phyloP scores from a whole-genome alignment of 1,284 basidiomycete species.

The Mrakiaceae sp. region DNA sequence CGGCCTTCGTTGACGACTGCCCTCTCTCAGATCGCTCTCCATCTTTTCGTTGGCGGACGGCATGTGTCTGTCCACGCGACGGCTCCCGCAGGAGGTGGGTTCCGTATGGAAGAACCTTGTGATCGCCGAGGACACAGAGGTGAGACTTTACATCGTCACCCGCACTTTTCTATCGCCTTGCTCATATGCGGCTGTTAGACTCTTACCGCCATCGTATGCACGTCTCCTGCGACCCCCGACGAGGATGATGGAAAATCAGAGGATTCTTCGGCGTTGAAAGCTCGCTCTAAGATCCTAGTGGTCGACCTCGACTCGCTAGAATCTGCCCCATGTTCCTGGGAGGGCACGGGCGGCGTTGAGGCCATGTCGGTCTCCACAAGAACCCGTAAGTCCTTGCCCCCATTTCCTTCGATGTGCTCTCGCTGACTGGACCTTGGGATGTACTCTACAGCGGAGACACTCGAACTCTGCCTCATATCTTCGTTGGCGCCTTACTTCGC shows the following conservation, averaged over 20 bases:
- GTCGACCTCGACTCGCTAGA: neutral
- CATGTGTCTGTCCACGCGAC: neutral
- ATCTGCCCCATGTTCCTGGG: neutral
- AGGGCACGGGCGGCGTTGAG: neutral
- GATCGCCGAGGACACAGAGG: neutral
- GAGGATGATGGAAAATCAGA: no score
- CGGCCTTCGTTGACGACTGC: neutral
- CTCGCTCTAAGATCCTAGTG: neutral
- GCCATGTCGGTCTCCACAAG: neutral
- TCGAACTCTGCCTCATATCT: no score
- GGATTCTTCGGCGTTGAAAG: no score
- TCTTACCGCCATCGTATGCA: neutral
- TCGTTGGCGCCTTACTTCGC: no score
- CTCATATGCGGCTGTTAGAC: neutral
- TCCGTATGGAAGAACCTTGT: neutral
- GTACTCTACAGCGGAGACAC: no score
- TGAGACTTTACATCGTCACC: neutral
- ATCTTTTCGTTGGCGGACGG: slow-evolving; percentile 1
- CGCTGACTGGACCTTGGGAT: no score
- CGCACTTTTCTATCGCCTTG: neutral
- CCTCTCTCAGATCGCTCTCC: neutral
- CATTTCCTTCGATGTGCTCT: neutral
- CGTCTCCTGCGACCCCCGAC: neutral
- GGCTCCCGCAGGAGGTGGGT: neutral
- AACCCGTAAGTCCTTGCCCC: neutral